Conservation (phyloP, 2,329 filamentous ascomycete species). For the Diaporthe nobilis region DNA sequence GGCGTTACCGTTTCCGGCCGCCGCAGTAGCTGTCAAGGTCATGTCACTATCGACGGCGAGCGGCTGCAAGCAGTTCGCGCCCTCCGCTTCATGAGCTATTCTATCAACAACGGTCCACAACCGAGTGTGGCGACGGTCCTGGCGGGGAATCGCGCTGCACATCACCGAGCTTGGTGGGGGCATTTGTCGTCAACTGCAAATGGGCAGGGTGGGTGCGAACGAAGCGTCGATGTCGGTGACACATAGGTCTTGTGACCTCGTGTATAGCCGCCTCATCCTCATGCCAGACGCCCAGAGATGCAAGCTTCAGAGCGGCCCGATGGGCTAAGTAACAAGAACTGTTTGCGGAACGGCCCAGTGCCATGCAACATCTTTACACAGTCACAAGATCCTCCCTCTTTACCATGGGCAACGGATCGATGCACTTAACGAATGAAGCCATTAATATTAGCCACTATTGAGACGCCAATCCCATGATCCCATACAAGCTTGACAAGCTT, state of each 20-base stretch:
- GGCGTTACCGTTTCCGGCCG: too few relatives aligned
- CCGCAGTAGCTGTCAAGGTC: neutral
- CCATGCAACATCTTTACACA: too few relatives aligned
- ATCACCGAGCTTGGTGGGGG: neutral
- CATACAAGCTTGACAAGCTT: neutral
- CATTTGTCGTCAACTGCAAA: neutral
- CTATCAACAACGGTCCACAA: neutral
- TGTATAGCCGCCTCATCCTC: too few relatives aligned
- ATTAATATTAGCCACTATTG: conserved; percentile 29
- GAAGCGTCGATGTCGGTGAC: neutral
- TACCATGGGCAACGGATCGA: too few relatives aligned
- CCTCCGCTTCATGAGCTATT: neutral
- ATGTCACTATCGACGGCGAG: neutral
- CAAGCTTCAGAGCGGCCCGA: neutral
- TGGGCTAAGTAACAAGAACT: neutral
- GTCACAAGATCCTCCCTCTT: neutral
- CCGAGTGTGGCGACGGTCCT: too few relatives aligned
- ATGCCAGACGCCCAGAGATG: too few relatives aligned
- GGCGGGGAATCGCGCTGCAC: too few relatives aligned
- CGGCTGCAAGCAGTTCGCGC: neutral
- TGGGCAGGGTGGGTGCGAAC: neutral
- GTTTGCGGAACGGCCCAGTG: too few relatives aligned
- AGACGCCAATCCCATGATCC: conserved; percentile 15
- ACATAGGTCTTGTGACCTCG: neutral
- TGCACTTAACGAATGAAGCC: neutral